Conservation (phyloP, 805 yeast genomes). For the Scheffersomyces amazonensis region DNA sequence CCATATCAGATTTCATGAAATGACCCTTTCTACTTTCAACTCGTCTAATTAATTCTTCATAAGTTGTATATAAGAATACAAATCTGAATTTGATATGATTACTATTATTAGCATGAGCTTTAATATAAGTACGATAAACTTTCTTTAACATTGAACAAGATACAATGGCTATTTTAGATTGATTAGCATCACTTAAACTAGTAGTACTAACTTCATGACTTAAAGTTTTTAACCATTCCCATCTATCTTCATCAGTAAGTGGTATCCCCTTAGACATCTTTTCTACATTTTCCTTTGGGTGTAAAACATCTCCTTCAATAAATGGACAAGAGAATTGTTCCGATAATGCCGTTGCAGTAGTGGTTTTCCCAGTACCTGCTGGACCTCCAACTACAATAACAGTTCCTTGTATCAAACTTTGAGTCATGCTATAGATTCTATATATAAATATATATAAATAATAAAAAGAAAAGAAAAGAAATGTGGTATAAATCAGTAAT, state of each 20-base stretch:
- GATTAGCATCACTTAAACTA: conserved; percentile 24
- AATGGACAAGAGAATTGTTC: conserved; percentile 48
- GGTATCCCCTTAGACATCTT: conserved; percentile 86
- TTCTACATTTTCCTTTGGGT: conserved; percentile 65
- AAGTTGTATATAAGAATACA: conserved; percentile 65
- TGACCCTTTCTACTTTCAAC: conserved; percentile 69
- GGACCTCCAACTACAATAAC: conserved; percentile 86
- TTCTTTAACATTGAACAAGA: conserved; percentile 86
- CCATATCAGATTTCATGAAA: conserved; percentile 86
- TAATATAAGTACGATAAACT: conserved; percentile 64
- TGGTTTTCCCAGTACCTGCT: conserved; percentile 92
- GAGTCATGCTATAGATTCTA: neutral
- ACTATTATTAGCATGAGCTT: conserved; percentile 25
- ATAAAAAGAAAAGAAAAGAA: too few relatives aligned
- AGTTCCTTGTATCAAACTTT: conserved; percentile 9
- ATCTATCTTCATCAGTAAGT: conserved; percentile 83
- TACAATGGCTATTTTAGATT: conserved; percentile 45
- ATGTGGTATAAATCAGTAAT: too few relatives aligned
- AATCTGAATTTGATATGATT: conserved; percentile 46
- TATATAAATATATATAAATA: too few relatives aligned
- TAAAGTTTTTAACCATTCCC: conserved; percentile 78
- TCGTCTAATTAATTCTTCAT: conserved; percentile 58
- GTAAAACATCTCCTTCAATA: conserved; percentile 84
- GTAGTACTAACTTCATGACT: conserved; percentile 36
- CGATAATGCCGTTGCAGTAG: conserved; percentile 59